A percentile compares a stretch with the other conserved stretches of the same genome.
phyloP scores from a whole-genome alignment of 129 eudicot species.

The Kitagawia praeruptora region DNA sequence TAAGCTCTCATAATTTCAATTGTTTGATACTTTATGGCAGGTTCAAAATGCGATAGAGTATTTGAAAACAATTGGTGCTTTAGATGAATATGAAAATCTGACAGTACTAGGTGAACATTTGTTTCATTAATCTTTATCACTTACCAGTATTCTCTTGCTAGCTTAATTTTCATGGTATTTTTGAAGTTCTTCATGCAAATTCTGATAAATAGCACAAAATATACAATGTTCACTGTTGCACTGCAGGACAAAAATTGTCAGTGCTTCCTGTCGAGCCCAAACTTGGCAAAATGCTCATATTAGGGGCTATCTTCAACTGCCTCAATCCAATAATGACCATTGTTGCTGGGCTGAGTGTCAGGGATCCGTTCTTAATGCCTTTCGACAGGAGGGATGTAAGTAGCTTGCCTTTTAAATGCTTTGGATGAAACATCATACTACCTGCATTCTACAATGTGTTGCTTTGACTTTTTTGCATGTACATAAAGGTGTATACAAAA shows the following conservation, averaged over 20 bases:
- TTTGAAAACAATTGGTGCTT: constrained; percentile 85
- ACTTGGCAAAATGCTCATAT: constrained; percentile 87
- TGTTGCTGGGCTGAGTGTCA: constrained; percentile 85
- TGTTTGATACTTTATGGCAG: constrained; percentile 31
- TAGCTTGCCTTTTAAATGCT: constrained; percentile 10
- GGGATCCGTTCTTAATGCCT: constrained; percentile 92
- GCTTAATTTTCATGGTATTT: neutral
- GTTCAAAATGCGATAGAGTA: constrained; percentile 88
- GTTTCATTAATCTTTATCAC: neutral
- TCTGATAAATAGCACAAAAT: neutral
- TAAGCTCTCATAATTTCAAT: neutral
- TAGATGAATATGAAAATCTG: constrained; percentile 86
- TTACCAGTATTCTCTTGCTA: constrained; percentile 1
- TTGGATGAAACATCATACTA: neutral
- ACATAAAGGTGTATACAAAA: neutral
- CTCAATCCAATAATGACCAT: constrained; percentile 91
- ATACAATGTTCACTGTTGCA: constrained; percentile 6
- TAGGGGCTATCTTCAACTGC: constrained; percentile 86
- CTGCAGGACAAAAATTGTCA: constrained; percentile 67
- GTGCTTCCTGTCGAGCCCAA: constrained; percentile 98
- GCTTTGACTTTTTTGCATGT: neutral
- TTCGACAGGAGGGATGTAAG: constrained; percentile 90
- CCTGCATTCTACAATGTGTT: neutral
- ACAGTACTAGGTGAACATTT: constrained; percentile 60
- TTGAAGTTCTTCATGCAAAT: neutral